Base-by-base conservation (phyloP, 1,284 basidiomycete species). In the Ustilago tritici region DNA sequence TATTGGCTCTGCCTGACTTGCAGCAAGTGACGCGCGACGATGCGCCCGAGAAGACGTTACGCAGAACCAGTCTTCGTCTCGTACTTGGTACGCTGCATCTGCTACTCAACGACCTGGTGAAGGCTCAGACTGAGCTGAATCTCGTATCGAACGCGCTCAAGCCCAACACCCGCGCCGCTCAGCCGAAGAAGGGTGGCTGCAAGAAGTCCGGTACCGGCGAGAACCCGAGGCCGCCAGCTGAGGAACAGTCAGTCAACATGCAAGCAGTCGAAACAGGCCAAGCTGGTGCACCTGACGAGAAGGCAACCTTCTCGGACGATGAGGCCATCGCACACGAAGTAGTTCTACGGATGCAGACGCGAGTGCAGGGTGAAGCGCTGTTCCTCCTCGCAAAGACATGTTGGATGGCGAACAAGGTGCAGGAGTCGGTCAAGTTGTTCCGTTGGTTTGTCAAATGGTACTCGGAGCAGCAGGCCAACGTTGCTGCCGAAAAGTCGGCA, bases 401-500 rank as follows among this genome's bases (percentile, higher is more conserved):
- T 19, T 66, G 66, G 58, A 40, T 77, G 63, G 54, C 41, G 5
- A 63, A 68, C 59, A 73, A 77, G 46, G 49, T 53, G 43, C 75
- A 77, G 32, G 67, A 73, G 47, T 41, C 70, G 11, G 55, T 49
- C 46, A 66, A 68, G 19, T 77, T 73, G 47, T 66, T 57, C 28
- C 57, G 70, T 4, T 77, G 70, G 70, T 67, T 67, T 52, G 47
- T 38, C 34, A 70, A 60, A 38, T 77, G 75, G 75, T 64, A 68
- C 38, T 60, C 65, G 3, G 62, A 71, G 43, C 68, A 75, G 57
- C 70, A 73, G 55, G 58, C 53, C 0, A 17, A 38, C 15, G 17
- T 58, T 1, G 54, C 43, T 35, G 61, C 57, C 19, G 34, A 65
- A 0, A 17, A 11, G 4, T n/a, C 36, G 38, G 43, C 8, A 23